A percentile compares a stretch with the other conserved stretches of the same genome.
These are phyloP conservation scores for Fusarium proliferatum DNA, from an alignment of 2,329 filamentous ascomycete species.

Conservation along the genomic window DNA sequence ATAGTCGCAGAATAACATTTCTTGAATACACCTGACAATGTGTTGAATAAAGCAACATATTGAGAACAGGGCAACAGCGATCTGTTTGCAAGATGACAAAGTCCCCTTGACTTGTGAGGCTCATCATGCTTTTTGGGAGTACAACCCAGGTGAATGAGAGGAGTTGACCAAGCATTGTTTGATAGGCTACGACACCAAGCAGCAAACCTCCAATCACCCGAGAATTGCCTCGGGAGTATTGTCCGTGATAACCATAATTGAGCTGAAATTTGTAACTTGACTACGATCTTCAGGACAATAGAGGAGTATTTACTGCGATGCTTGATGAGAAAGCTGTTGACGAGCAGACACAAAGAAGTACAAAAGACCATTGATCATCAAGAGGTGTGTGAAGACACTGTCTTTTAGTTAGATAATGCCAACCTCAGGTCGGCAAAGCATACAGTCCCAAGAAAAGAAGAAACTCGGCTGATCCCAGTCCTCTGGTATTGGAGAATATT, in stretches of 20 bases:
- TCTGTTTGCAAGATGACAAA: neutral
- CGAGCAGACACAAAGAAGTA: neutral
- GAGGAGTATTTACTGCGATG: neutral
- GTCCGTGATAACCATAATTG: neutral
- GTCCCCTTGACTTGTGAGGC: neutral
- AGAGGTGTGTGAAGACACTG: neutral
- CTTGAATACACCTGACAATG: neutral
- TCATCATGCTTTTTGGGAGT: neutral
- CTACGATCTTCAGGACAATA: neutral
- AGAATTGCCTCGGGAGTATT: neutral
- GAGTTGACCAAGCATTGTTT: neutral
- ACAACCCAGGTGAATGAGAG: too few species aligned
- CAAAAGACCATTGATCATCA: neutral
- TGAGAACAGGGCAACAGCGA: neutral
- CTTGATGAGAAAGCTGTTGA: neutral
- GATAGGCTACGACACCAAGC: too few species aligned
- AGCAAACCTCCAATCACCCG: too few species aligned
- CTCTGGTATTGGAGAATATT: constrained; percentile 28
- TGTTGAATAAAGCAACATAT: neutral
- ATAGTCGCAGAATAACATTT: neutral
- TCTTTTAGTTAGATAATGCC: neutral
- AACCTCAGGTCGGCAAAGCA: neutral
- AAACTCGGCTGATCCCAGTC: constrained; percentile 21
- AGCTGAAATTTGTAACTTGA: neutral
- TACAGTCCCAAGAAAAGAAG: neutral